Percentiles rank a stretch among this genome's conserved stretches.
phyloP scores from a whole-genome alignment of 1,284 basidiomycete species.

The Somion occarium region DNA sequence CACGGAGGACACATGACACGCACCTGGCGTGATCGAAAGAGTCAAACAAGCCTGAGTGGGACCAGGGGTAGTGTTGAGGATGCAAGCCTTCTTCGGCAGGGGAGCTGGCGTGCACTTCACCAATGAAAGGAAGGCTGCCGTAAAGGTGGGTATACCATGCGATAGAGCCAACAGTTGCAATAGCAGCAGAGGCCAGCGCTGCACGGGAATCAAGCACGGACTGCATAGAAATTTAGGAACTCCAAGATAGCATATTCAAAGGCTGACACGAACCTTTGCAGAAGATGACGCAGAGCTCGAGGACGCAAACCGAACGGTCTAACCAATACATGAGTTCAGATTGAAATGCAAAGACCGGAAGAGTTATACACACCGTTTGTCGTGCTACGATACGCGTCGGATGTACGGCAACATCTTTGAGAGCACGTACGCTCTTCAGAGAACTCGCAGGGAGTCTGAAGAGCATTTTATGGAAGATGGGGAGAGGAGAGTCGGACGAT shows the following conservation, averaged over 20 bases:
- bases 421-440: conserved; percentile 48
- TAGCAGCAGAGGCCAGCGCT: conserved; percentile 74
- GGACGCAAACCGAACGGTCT: conserved; percentile 67
- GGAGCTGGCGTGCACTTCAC: conserved; percentile 86
- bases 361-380: background rate
- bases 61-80: conserved; percentile 86
- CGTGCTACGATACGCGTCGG: conserved; percentile 12
- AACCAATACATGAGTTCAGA: conserved; percentile 3
- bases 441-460: conserved; percentile 70
- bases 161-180: conserved; percentile 82
- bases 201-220: conserved; percentile 67
- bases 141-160: conserved; percentile 97
- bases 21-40: conserved; percentile 95
- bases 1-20: conserved; percentile 18
- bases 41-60: conserved; percentile 84
- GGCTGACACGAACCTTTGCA: conserved; percentile 47
- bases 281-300: conserved; percentile 47
- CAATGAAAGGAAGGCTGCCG: conserved; percentile 82
- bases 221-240: conserved; percentile 20
- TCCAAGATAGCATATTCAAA: background rate
- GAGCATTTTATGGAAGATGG: conserved; percentile 55
- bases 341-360: background rate
- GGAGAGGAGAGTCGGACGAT: conserved; percentile 18
- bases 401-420: conserved; percentile 19
- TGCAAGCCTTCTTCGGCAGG: conserved; percentile 95